A percentile compares a stretch with the other conserved stretches of the same genome.
Conservation (phyloP, 768 basidiomycete species). For the Auriscalpium orientale region DNA sequence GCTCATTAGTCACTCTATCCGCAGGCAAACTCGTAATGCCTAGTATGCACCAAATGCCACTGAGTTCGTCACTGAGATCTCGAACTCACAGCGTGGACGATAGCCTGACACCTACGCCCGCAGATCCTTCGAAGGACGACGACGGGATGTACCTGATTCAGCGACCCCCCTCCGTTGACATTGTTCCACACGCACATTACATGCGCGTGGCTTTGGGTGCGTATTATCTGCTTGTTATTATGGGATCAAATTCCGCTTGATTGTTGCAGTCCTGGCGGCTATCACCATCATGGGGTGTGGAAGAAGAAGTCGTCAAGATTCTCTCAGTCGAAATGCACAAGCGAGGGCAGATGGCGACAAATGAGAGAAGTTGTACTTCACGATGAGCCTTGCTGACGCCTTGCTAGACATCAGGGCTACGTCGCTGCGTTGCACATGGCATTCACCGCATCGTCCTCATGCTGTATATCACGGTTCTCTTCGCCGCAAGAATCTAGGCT, state of each 20-base stretch:
- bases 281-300: conserved; percentile 24
- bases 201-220: too few relatives aligned
- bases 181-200: conserved; percentile 35
- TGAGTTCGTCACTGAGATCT: conserved; percentile 21
- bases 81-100: not conserved
- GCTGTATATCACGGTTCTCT: too few relatives aligned
- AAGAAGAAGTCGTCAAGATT: conserved; percentile 17
- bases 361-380: not conserved
- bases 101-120: not conserved
- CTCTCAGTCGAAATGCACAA: too few relatives aligned
- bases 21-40: conserved; percentile 79
- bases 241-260: not conserved
- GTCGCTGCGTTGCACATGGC: too few relatives aligned
- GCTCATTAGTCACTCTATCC: conserved; percentile 72
- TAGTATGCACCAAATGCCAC: conserved; percentile 59
- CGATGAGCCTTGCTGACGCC: not conserved
- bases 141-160: conserved; percentile 55
- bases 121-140: conserved; percentile 4
- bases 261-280: conserved; percentile 19
- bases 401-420: not conserved
- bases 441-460: too few relatives aligned
- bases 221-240: too few relatives aligned
- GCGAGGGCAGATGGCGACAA: conserved; percentile 11
- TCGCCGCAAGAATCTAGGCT: too few relatives aligned
- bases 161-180: conserved; percentile 40